A percentile compares a stretch with the other conserved stretches of the same genome.
Evolutionary conservation across 768 basidiomycete genomes (phyloP).

Genomic region (Boletus reticulatus): DNA sequence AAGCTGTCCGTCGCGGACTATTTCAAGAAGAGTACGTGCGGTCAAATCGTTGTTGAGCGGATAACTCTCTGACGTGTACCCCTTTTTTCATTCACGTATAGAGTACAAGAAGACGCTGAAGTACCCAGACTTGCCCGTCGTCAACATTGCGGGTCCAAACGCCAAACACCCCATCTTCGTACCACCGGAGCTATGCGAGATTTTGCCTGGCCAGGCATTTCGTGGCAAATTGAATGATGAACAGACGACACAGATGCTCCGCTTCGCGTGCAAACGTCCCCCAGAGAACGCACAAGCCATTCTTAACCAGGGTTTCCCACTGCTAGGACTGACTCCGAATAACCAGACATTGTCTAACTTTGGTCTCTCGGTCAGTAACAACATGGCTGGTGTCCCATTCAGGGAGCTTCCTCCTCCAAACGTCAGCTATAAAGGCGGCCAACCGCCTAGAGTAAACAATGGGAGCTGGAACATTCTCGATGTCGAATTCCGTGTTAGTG

Average conservation of each 20-base stretch:
- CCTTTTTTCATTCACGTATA: constrained; percentile 21
- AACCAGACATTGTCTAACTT: constrained; percentile 49
- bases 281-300: constrained; percentile 57
- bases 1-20: constrained; percentile 59
- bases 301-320: constrained; percentile 52
- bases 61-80: constrained; percentile 2
- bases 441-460: constrained; percentile 42
- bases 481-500: constrained; percentile 64
- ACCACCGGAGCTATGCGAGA: constrained; percentile 72
- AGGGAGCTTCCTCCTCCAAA: constrained; percentile 61
- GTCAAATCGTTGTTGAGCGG: neutral
- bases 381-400: constrained; percentile 65
- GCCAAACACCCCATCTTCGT: constrained; percentile 38
- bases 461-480: constrained; percentile 79
- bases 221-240: constrained; percentile 56
- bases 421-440: constrained; percentile 52
- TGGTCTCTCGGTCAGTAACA: constrained; percentile 48
- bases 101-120: constrained; percentile 57
- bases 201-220: constrained; percentile 57
- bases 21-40: constrained; percentile 55
- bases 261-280: constrained; percentile 63
- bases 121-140: constrained; percentile 51
- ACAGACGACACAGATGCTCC: constrained; percentile 72
- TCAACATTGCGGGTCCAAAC: constrained; percentile 47
- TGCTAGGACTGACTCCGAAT: constrained; percentile 48